Percentiles rank a stretch among this genome's conserved stretches.
Evolutionary conservation across 1,284 basidiomycete genomes (phyloP).

Genomic region (Tremellales sp.): DNA sequence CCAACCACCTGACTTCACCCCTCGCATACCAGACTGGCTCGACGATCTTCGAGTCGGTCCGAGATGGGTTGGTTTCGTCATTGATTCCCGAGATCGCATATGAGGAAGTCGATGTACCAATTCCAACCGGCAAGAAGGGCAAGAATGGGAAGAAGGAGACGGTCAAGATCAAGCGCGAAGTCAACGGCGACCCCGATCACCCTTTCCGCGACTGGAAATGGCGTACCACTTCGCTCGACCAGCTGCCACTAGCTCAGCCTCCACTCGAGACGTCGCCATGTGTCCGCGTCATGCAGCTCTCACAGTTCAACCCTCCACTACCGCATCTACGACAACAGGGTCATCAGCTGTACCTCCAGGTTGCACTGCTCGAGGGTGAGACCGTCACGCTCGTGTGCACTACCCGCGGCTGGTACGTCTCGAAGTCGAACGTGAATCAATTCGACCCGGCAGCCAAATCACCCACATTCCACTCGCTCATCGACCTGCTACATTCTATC

Average conservation of each 20-base stretch:
- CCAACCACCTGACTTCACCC: conserved; percentile 45
- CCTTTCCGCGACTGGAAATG: conserved; percentile 50
- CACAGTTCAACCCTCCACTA: conserved; percentile 58
- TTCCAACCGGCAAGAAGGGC: conserved; percentile 31
- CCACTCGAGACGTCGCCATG: conserved; percentile 40
- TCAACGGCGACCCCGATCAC: conserved; percentile 31
- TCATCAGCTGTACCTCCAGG: conserved; percentile 56
- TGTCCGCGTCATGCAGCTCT: conserved; percentile 52
- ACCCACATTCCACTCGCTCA: conserved; percentile 50
- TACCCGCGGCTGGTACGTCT: conserved; percentile 56
- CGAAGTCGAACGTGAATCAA: conserved; percentile 48
- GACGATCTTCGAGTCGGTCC: conserved; percentile 52
- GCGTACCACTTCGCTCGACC: conserved; percentile 30
- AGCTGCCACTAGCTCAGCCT: conserved; percentile 42
- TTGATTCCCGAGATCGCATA: conserved; percentile 20
- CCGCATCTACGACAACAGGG: conserved; percentile 54
- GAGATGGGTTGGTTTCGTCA: conserved; percentile 43
- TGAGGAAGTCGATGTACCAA: conserved; percentile 33
- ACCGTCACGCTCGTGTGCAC: conserved; percentile 54
- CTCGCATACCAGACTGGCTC: conserved; percentile 50
- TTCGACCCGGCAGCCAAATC: conserved; percentile 50
- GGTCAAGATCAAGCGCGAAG: conserved; percentile 37
- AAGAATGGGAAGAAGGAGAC: conserved; percentile 37
- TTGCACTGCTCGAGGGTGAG: conserved; percentile 56
- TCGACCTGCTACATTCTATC: conserved; percentile 54